phyloP scores from a whole-genome alignment of 2,329 filamentous ascomycete species.

The Pseudopithomyces chartarum region DNA sequence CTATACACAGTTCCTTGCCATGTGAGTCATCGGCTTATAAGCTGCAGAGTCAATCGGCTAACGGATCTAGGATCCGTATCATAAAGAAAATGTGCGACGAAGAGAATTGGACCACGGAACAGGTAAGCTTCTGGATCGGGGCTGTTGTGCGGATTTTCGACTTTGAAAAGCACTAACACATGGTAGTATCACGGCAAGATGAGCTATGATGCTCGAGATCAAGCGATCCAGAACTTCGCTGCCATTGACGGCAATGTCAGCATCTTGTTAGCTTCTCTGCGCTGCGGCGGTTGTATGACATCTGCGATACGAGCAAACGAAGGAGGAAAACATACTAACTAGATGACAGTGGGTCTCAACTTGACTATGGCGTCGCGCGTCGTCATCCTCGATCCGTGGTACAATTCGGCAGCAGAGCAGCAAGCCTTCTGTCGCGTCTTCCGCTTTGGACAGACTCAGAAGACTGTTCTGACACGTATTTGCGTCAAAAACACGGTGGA shows the following conservation, averaged over 20 bases:
- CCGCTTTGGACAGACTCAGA: conserved; percentile 67
- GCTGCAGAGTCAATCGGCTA: conserved; percentile 1
- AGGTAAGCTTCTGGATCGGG: conserved; percentile 30
- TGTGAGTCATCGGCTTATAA: conserved; percentile 32
- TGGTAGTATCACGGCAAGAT: conserved; percentile 56
- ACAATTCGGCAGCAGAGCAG: conserved; percentile 65
- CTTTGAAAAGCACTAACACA: conserved; percentile 11
- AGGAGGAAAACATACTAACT: conserved; percentile 1
- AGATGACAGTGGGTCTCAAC: conserved; percentile 55
- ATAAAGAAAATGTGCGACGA: conserved; percentile 55
- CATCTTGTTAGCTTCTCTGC: conserved; percentile 62
- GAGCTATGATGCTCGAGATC: conserved; percentile 49
- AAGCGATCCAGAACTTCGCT: conserved; percentile 54
- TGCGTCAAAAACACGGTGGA: conserved; percentile 64
- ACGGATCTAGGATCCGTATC: conserved; percentile 49
- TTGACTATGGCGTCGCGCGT: conserved; percentile 60
- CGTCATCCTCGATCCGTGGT: conserved; percentile 59
- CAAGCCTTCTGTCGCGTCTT: conserved; percentile 69
- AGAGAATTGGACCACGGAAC: conserved; percentile 55
- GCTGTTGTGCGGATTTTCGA: neutral
- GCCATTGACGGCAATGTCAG: conserved; percentile 40
- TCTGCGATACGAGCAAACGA: neutral
- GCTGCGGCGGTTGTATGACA: conserved; percentile 56
- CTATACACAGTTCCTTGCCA: conserved; percentile 63
- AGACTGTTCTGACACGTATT: conserved; percentile 64